Percentiles rank a stretch among this genome's conserved stretches.
Conservation (phyloP, 2,329 filamentous ascomycete species). For the Phialophora expanda region DNA sequence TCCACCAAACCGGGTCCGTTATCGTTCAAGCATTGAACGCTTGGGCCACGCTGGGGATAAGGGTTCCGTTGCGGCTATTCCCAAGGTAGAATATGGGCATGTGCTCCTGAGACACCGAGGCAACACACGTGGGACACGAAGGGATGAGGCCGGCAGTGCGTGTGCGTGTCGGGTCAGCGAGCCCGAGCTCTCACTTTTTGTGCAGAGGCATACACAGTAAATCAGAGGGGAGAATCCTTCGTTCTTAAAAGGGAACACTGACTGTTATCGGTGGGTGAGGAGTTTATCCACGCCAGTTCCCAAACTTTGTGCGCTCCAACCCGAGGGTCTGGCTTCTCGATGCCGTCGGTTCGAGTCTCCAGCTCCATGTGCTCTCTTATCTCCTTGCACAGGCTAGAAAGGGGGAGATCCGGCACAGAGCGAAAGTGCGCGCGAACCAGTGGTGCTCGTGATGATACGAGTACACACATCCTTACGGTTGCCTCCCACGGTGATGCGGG, state of each 20-base stretch:
- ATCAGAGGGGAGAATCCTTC: background rate
- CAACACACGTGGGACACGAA: background rate
- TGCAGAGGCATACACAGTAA: background rate
- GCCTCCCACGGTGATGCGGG: background rate
- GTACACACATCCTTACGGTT: background rate
- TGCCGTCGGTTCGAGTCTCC: background rate
- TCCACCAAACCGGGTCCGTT: background rate
- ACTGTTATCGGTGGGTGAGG: background rate
- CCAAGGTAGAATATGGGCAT: constrained; percentile 23
- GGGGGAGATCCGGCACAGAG: constrained; percentile 6
- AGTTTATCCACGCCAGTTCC: constrained; percentile 10
- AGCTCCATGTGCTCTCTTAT: constrained; percentile 3
- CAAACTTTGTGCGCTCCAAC: background rate
- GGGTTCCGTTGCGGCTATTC: background rate
- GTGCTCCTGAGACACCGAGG: constrained; percentile 15
- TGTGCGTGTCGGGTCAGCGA: background rate
- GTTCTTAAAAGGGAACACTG: no score
- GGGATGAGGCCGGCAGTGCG: background rate
- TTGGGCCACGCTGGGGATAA: background rate
- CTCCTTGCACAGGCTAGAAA: background rate
- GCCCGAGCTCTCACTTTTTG: background rate
- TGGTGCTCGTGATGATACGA: background rate
- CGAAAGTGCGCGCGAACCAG: constrained; percentile 7
- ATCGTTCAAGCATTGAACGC: background rate
- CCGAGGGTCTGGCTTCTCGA: background rate